Evolutionary conservation across 805 yeast species (phyloP), one percentile per base, ranked within the genome.

Genomic region (Zygoascus ofunaensis): DNA sequence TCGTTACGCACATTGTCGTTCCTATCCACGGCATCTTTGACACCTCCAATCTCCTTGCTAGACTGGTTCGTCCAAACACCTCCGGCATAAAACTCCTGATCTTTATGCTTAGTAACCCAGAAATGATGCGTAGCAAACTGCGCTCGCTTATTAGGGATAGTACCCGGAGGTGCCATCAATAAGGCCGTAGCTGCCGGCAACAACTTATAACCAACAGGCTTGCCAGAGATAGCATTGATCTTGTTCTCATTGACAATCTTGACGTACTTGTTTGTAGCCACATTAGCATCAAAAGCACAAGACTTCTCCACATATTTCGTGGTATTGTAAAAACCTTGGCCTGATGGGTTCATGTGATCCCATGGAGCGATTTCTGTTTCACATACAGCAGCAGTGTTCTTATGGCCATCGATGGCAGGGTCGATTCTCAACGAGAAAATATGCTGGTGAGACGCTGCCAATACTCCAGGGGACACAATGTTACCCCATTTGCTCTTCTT

Each of bases 11-110:
- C 86, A 30, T 65, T 59, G 48, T 80, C 87, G 41, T 65, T 62
- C 52, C 82, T 43, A 41, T 49, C 81, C 57, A 79, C 72, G 33
- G 84, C 83, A 82, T 87, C 84, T 36, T 62, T 69, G 32, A 77
- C 80, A 43, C 84, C 60, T 59, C 92, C 94, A 21, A 82, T 74
- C 61, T 82, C 92, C 3, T 38, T 57, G 46, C 73, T 72, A 14
- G 89, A 81, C 66, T 83, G 94, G 64, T 83, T 84, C 49, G 94
- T 83, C 70, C 83, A 82, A 60, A 82, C 89, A 62, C 94, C 94
- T 47, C 87, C 89, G 41, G 89, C 87, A 52, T 70, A 83, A 55
- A 81, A 63, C 64, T 82, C 77, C 58, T 80, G 72, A 59, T 84
- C 92, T 49, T 68, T 67, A 66, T 82, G 80, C 62, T 82, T 82